Percentiles rank a stretch among this genome's conserved stretches.
Evolutionary conservation across 1,284 basidiomycete species (phyloP).

Genomic region (Flammula alnicola): DNA sequence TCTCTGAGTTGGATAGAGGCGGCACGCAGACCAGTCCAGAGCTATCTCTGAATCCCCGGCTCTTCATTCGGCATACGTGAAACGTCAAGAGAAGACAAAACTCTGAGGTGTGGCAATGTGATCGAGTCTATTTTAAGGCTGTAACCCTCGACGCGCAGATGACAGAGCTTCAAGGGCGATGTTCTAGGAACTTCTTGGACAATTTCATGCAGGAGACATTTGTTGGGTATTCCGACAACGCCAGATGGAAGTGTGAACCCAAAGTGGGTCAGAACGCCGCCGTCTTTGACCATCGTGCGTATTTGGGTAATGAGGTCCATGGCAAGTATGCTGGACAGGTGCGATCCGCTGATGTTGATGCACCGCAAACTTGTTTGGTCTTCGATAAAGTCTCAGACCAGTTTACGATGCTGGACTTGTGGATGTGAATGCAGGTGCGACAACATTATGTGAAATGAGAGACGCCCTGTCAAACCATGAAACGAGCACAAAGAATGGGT

Average conservation of each 20-base stretch:
- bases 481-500: too few relatives aligned
- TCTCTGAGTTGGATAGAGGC: not conserved
- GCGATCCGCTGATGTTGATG: constrained; percentile 1
- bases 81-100: constrained; percentile 5
- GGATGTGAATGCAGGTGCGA: too few relatives aligned
- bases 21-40: not conserved
- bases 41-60: not conserved
- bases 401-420: too few relatives aligned
- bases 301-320: not conserved
- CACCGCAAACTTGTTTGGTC: not conserved
- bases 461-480: too few relatives aligned
- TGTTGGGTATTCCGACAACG: not conserved
- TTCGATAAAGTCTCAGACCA: not conserved
- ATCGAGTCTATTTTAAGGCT: constrained; percentile 6
- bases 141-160: constrained; percentile 8
- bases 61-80: not conserved
- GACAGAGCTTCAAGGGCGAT: not conserved
- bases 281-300: not conserved
- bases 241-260: not conserved
- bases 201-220: constrained; percentile 5
- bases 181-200: not conserved
- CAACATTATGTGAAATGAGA: too few relatives aligned
- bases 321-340: not conserved
- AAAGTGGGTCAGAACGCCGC: not conserved
- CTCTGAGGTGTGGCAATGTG: constrained; percentile 4